Evolutionary conservation across 192 early-diverging fungal genomes (phyloP).

Genomic region (Gamsiella multidivaricata): DNA sequence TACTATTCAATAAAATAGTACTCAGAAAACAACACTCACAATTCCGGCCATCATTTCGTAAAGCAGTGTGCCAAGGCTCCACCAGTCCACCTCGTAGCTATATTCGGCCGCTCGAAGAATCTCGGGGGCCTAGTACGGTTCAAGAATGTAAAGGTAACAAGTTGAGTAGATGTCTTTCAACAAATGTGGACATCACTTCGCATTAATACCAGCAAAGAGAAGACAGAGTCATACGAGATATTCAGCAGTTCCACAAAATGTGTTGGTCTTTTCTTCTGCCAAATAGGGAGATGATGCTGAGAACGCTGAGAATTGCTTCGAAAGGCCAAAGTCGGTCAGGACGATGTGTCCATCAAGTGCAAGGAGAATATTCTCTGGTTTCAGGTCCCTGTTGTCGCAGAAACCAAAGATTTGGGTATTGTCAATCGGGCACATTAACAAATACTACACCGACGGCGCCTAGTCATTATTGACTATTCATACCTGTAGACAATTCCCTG

Average conservation of each 20-base stretch:
- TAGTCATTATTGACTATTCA: too few species aligned
- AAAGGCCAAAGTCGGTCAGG: constrained; percentile 95
- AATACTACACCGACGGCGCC: too few species aligned
- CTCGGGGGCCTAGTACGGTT: constrained; percentile 77
- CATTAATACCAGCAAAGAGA: background rate
- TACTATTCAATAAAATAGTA: too few species aligned
- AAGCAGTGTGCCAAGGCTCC: constrained; percentile 92
- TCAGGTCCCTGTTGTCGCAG: constrained; percentile 68
- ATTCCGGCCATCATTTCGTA: constrained; percentile 92
- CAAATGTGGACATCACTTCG: too few species aligned
- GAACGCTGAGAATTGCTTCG: constrained; percentile 73
- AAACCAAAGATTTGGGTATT: too few species aligned
- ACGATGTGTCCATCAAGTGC: constrained; percentile 85
- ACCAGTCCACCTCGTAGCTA: constrained; percentile 87
- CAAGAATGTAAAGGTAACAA: background rate
- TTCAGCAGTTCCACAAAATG: constrained; percentile 85
- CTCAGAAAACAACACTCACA: constrained; percentile 34
- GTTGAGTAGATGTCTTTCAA: too few species aligned
- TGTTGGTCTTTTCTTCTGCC: constrained; percentile 59
- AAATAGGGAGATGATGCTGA: constrained; percentile 19
- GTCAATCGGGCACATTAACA: too few species aligned
- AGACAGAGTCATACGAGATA: constrained; percentile 62
- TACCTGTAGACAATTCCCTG: constrained; percentile 88
- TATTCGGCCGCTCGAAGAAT: constrained; percentile 69
- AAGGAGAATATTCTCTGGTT: constrained; percentile 83